These are phyloP conservation scores for Plasmodium relictum DNA, from an alignment of 169 alveolate species.

Conservation along the genomic window DNA sequence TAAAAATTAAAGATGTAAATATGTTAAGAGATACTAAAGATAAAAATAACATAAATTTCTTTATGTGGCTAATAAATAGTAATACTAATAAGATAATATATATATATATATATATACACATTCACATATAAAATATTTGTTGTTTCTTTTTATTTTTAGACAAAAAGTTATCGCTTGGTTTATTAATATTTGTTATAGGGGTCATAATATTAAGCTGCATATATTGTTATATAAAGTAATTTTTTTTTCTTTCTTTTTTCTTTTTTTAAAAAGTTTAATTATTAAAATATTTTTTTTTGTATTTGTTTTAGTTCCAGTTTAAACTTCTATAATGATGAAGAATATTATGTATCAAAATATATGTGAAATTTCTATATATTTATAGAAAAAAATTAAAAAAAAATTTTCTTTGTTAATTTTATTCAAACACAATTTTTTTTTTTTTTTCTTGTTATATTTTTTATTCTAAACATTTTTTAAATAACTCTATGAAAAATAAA, in stretches of 20 bases:
- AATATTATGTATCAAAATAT: slow-evolving; percentile 65
- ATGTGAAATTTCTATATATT: not conserved
- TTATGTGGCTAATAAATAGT: slow-evolving; percentile 75
- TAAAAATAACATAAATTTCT: slow-evolving; percentile 21
- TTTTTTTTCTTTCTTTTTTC: slow-evolving; percentile 19
- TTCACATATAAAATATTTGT: not conserved
- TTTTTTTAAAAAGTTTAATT: slow-evolving; percentile 5
- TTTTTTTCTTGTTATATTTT: no score
- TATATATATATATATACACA: slow-evolving; percentile 1
- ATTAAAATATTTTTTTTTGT: slow-evolving; percentile 17
- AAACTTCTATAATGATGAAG: slow-evolving; percentile 68
- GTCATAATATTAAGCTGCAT: slow-evolving; percentile 44
- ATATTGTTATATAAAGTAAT: slow-evolving; percentile 70
- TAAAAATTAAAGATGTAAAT: slow-evolving; percentile 9
- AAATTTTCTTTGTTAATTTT: no score
- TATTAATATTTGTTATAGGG: slow-evolving; percentile 38
- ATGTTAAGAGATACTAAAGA: slow-evolving; percentile 7
- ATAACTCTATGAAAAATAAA: no score
- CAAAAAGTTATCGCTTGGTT: slow-evolving; percentile 58
- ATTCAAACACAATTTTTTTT: no score
- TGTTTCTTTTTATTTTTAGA: slow-evolving; percentile 12
- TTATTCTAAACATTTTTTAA: no score
- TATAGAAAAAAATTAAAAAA: no score
- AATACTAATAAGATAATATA: not conserved
- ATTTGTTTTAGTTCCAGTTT: slow-evolving; percentile 36